Evolutionary conservation across 805 yeast genomes (phyloP).

Genomic region (Wickerhamomyces mucosus): DNA sequence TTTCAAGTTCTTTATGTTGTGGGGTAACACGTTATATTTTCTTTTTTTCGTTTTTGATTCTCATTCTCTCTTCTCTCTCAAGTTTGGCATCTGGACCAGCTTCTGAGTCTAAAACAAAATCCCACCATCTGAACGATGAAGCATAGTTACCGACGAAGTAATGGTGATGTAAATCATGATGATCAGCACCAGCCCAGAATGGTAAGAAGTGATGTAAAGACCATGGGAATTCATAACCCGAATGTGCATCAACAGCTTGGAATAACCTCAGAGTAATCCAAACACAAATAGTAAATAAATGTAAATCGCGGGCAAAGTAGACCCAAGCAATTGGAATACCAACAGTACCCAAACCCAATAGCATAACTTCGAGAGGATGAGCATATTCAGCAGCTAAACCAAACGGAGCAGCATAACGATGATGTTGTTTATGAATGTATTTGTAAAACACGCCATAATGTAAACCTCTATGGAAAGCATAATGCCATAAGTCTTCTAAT

Average conservation of each 20-base stretch:
- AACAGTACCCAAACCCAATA: conserved; percentile 88
- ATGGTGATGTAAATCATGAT: conserved; percentile 94
- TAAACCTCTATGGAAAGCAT: conserved; percentile 83
- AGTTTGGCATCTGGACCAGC: conserved; percentile 72
- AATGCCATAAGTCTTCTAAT: conserved; percentile 92
- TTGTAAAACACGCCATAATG: conserved; percentile 84
- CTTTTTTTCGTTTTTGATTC: conserved; percentile 7
- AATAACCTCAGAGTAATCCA: conserved; percentile 83
- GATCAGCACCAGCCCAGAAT: conserved; percentile 97
- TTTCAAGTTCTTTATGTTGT: too few species aligned
- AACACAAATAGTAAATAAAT: conserved; percentile 71
- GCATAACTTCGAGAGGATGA: conserved; percentile 88
- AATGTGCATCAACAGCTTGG: conserved; percentile 95
- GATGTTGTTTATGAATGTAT: conserved; percentile 92
- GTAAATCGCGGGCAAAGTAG: conserved; percentile 62
- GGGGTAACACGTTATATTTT: too few species aligned
- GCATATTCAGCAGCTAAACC: conserved; percentile 97
- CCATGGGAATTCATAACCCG: conserved; percentile 97
- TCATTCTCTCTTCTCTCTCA: conserved; percentile 56
- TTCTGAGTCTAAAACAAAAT: conserved; percentile 75
- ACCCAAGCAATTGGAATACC: conserved; percentile 87
- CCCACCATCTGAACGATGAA: conserved; percentile 94
- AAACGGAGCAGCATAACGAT: conserved; percentile 93
- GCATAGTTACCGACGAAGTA: conserved; percentile 92
- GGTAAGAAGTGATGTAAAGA: conserved; percentile 85